Evolutionary conservation across 352 stramenopile genomes (phyloP).

Genomic region (Phytophthora idaei): DNA sequence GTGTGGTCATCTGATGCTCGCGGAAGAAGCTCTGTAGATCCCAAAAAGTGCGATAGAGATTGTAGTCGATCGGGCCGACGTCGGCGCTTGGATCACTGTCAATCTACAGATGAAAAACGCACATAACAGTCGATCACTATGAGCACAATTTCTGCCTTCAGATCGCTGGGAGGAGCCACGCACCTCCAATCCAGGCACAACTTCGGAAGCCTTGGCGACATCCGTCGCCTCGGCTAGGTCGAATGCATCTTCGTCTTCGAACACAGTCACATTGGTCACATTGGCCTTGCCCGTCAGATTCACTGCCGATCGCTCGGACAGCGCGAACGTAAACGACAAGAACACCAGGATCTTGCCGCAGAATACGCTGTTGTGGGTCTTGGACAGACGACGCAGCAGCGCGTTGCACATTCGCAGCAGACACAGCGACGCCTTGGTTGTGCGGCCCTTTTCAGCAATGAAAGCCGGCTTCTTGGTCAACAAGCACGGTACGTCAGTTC

Average conservation of each 20-base stretch:
- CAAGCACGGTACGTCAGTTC: slow-evolving; percentile 9
- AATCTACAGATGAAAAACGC: slow-evolving; percentile 36
- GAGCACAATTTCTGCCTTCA: background rate
- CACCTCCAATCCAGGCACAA: slow-evolving; percentile 39
- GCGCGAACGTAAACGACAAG: slow-evolving; percentile 84
- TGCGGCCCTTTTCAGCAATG: slow-evolving; percentile 66
- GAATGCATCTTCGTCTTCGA: slow-evolving; percentile 82
- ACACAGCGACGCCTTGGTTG: slow-evolving; percentile 83
- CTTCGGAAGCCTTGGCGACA: slow-evolving; percentile 36
- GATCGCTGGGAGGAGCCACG: background rate
- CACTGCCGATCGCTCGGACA: slow-evolving; percentile 85
- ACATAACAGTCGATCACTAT: slow-evolving; percentile 4
- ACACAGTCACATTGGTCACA: slow-evolving; percentile 77
- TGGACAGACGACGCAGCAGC: slow-evolving; percentile 81
- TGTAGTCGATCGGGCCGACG: slow-evolving; percentile 85
- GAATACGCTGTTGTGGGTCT: slow-evolving; percentile 92
- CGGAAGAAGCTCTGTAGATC: slow-evolving; percentile 89
- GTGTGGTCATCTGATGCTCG: slow-evolving; percentile 66
- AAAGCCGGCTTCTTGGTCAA: slow-evolving; percentile 52
- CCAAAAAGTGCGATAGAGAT: slow-evolving; percentile 92
- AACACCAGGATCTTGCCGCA: slow-evolving; percentile 89
- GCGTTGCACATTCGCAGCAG: slow-evolving; percentile 86
- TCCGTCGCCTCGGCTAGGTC: slow-evolving; percentile 66
- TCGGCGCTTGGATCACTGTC: slow-evolving; percentile 52
- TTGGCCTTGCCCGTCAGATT: slow-evolving; percentile 86